These are phyloP conservation scores for Aspergillus diversus DNA, from an alignment of 495 filamentous ascomycete species.

Conservation along the genomic window DNA sequence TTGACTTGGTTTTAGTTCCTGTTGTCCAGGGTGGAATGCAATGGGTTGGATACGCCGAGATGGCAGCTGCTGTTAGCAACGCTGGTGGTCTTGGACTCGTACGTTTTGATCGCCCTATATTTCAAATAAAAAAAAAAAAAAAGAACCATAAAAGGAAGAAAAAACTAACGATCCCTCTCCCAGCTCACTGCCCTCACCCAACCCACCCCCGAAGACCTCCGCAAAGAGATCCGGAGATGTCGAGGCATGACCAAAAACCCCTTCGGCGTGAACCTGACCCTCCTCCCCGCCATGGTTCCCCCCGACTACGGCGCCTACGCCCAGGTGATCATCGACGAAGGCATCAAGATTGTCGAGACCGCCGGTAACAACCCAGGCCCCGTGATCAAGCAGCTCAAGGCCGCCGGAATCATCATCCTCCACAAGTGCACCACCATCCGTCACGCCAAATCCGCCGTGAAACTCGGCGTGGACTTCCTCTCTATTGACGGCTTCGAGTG, in stretches of 20 bases:
- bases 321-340: constrained; percentile 89
- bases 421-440: constrained; percentile 98
- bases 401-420: constrained; percentile 73
- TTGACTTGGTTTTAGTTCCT: constrained; percentile 62
- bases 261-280: constrained; percentile 95
- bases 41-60: constrained; percentile 86
- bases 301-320: constrained; percentile 94
- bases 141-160: neutral
- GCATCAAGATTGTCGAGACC: constrained; percentile 93
- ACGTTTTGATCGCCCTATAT: constrained; percentile 21
- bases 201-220: constrained; percentile 89
- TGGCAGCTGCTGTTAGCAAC: constrained; percentile 92
- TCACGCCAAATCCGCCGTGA: constrained; percentile 88
- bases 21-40: constrained; percentile 99
- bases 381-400: constrained; percentile 87
- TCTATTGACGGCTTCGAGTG: constrained; percentile 98
- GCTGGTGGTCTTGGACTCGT: constrained; percentile 90
- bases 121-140: no score
- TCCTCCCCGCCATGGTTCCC: constrained; percentile 85
- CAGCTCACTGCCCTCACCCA: constrained; percentile 89
- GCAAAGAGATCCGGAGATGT: constrained; percentile 89
- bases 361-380: constrained; percentile 93
- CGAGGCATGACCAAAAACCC: constrained; percentile 82
- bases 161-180: constrained; percentile 15
- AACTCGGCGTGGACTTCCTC: constrained; percentile 95